Evolutionary conservation across 2,329 filamentous ascomycete species (phyloP).

Genomic region (Pseudocercospora ulei): DNA sequence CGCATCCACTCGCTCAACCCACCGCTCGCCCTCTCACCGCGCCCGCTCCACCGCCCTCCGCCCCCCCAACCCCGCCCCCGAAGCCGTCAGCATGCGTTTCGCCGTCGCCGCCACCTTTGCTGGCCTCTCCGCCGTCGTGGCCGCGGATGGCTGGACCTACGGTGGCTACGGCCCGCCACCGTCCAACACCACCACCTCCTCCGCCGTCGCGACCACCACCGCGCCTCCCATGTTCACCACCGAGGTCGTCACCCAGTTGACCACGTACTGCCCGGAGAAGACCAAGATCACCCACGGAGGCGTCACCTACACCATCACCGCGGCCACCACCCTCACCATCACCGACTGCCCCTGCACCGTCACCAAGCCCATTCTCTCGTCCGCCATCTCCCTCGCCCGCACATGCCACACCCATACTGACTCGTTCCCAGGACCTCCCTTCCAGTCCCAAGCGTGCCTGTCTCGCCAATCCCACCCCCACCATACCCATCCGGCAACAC

Average conservation of each 20-base stretch:
- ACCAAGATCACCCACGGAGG: constrained; percentile 21
- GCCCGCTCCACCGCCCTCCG: constrained; percentile 1
- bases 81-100: constrained; percentile 22
- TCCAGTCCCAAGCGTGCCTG: constrained; percentile 12
- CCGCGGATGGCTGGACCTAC: constrained; percentile 6
- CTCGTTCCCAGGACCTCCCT: constrained; percentile 3
- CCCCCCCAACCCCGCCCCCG: constrained; percentile 1
- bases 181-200: constrained; percentile 1
- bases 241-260: constrained; percentile 21
- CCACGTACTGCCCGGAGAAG: constrained; percentile 22
- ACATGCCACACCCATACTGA: constrained; percentile 21
- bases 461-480: constrained; percentile 3
- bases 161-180: constrained; percentile 7
- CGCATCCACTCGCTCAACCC: constrained; percentile 19
- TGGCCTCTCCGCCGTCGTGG: constrained; percentile 19
- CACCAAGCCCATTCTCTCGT: constrained; percentile 23
- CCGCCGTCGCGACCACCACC: constrained; percentile 10
- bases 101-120: constrained; percentile 17
- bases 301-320: constrained; percentile 22
- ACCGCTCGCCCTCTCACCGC: constrained; percentile 13
- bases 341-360: constrained; percentile 25
- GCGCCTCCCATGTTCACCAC: constrained; percentile 16
- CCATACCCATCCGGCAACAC: constrained; percentile 16
- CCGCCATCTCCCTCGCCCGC: constrained; percentile 21
- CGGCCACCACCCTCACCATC: constrained; percentile 24